Base-by-base conservation (phyloP, 768 basidiomycete genomes). In the Rhodotorula diobovata region DNA sequence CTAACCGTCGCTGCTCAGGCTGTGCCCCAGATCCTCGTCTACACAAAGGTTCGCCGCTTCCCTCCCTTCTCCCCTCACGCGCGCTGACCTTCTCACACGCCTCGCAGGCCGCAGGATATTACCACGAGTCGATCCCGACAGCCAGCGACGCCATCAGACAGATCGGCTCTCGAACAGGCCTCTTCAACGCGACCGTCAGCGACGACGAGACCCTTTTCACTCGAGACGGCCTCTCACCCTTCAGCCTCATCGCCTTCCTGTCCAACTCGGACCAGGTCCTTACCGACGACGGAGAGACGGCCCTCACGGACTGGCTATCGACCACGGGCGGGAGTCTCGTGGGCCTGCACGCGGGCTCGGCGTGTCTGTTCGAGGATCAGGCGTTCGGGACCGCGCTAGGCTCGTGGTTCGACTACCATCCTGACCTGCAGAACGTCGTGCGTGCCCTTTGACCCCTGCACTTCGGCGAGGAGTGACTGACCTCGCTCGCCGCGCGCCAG, bases 61-160 rank as follows among this genome's bases (percentile, higher is more conserved):
- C 32, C 35, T 15, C 23, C 5, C 37, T 7, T 11, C 15, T 32
- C 32, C 35, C 9, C 23, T 28, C 28, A 1, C 10, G 23, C 56
- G 37, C 2, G 34, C 32, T 12, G 34, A 21, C 30, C 18, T 54
- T 34, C 34, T 4, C 25, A 12, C 4, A 14, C 4, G 39, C 23
- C 14, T 28, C 79, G 3, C 66, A 73, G 18, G 81, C 79, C 2
- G 64, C 71, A 18, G 82, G 80, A 21, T 82, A 79, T 70, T 65
- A 80, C 32, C 82, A 82, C 73, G 81, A 81, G 63, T 79, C 77
- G 9, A 82, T 82, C 63, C 81, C 81, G 3, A 79, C 79, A 16
- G 81, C 81, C 20, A 81, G 79, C 37, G 50, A 77, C 16, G 79
- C 80, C 0, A 61, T 82, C n/a, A 66, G 71, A 9, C 45, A 64